phyloP scores from a whole-genome alignment of 2,329 filamentous ascomycete genomes.

The Beauveria australis region DNA sequence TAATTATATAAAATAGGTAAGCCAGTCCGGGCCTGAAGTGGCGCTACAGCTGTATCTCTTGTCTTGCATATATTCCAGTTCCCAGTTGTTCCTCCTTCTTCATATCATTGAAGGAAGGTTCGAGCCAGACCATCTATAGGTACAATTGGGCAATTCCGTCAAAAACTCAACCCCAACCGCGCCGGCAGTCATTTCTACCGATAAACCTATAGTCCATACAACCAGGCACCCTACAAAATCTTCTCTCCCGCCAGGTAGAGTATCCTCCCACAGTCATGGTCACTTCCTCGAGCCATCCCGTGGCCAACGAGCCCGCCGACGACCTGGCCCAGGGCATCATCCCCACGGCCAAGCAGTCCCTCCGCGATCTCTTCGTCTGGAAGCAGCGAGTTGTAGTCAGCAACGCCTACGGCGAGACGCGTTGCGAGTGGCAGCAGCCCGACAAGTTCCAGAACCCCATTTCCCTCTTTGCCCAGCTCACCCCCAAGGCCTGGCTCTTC shows the following conservation, averaged over 20 bases:
- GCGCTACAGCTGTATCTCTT: too few relatives aligned
- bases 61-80: too few relatives aligned
- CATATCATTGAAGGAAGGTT: not conserved
- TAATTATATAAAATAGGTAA: not conserved
- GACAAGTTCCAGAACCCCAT: slow-evolving; percentile 63
- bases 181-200: not conserved
- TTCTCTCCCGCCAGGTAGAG: not conserved
- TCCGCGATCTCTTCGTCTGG: slow-evolving; percentile 62
- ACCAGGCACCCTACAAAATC: too few relatives aligned
- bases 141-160: not conserved
- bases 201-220: not conserved
- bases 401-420: slow-evolving; percentile 56
- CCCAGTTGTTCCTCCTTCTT: not conserved
- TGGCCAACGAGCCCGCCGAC: slow-evolving; percentile 48
- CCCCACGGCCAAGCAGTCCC: slow-evolving; percentile 56
- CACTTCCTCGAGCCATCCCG: not conserved
- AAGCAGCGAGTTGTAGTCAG: slow-evolving; percentile 62
- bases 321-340: slow-evolving; percentile 57
- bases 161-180: not conserved
- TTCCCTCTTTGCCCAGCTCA: slow-evolving; percentile 56
- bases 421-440: slow-evolving; percentile 60
- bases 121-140: not conserved
- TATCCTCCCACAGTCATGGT: not conserved
- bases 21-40: not conserved
- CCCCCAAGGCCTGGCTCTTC: slow-evolving; percentile 62